These are phyloP conservation scores for Lanmaoa pseudosensibilis DNA, from an alignment of 768 basidiomycete species.

Conservation along the genomic window DNA sequence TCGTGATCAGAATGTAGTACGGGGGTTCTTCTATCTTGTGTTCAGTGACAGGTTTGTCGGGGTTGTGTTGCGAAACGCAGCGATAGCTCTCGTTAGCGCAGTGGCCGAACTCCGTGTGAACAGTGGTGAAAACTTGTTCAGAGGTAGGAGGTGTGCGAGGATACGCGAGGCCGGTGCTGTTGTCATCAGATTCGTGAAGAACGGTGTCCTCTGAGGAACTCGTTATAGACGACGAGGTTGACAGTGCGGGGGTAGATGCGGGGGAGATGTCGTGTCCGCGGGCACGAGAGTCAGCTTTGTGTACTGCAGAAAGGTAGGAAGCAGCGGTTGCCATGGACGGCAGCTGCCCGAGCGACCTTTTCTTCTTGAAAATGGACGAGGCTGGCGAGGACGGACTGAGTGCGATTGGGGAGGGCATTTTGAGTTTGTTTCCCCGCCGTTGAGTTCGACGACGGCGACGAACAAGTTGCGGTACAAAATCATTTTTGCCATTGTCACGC, in stretches of 20 bases:
- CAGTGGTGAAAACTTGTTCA: constrained; percentile 72
- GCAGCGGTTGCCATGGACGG: constrained; percentile 51
- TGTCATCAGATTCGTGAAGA: constrained; percentile 53
- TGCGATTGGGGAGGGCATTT: constrained; percentile 65
- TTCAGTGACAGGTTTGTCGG: constrained; percentile 43
- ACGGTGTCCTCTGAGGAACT: constrained; percentile 67
- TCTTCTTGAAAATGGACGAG: constrained; percentile 64
- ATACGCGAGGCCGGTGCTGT: constrained; percentile 57
- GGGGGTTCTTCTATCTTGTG: constrained; percentile 82
- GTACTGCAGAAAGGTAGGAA: constrained; percentile 60
- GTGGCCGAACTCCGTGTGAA: constrained; percentile 92
- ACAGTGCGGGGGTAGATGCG: constrained; percentile 68
- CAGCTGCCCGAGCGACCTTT: constrained; percentile 38
- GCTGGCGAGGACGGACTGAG: constrained; percentile 50
- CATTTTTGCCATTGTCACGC: constrained; percentile 14
- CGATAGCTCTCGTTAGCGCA: constrained; percentile 76
- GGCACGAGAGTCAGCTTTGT: constrained; percentile 67
- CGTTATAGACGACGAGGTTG: constrained; percentile 72
- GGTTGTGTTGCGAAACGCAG: constrained; percentile 61
- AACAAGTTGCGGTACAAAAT: constrained; percentile 10
- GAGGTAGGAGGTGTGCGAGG: constrained; percentile 75
- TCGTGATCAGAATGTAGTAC: constrained; percentile 88
- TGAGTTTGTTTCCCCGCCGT: constrained; percentile 6
- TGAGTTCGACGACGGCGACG: constrained; percentile 14
- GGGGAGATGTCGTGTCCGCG: constrained; percentile 50